phyloP scores from a whole-genome alignment of 371 early-diverging fungal species.

The Dichotomocladium elegans region DNA sequence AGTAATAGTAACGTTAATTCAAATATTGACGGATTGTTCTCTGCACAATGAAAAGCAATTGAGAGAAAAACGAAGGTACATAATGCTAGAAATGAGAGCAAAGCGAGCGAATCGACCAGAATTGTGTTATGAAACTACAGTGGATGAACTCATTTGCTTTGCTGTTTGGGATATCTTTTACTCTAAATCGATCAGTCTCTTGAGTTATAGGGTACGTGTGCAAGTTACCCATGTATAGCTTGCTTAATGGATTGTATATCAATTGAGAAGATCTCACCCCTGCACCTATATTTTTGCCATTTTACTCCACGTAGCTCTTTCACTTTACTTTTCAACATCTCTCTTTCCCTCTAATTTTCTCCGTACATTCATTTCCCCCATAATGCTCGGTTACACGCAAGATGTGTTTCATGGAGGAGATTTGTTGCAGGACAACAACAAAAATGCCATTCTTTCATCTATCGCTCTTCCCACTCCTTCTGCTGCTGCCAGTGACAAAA shows the following conservation, averaged over 20 bases:
- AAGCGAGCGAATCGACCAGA: neutral
- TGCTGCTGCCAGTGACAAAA: neutral
- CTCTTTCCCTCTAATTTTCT: neutral
- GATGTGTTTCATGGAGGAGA: constrained; percentile 4
- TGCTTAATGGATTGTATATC: too few species aligned
- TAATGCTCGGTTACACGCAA: constrained; percentile 3
- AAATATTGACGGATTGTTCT: neutral
- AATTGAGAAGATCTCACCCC: neutral
- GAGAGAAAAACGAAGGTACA: too few species aligned
- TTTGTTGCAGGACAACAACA: neutral
- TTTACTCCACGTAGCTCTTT: neutral
- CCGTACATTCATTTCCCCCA: constrained; percentile 2
- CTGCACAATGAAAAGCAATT: neutral
- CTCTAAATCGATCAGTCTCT: neutral
- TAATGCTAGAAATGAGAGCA: too few species aligned
- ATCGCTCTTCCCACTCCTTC: neutral
- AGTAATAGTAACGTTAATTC: neutral
- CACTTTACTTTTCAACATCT: neutral
- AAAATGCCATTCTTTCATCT: constrained; percentile 1
- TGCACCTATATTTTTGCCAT: neutral
- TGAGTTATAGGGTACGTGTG: neutral
- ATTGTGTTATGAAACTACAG: neutral
- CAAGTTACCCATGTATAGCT: too few species aligned
- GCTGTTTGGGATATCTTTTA: neutral
- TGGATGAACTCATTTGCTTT: neutral